Evolutionary conservation across 1,284 basidiomycete species (phyloP), one percentile per base, ranked within the genome.

Genomic region (Ceratobasidium sp.): DNA sequence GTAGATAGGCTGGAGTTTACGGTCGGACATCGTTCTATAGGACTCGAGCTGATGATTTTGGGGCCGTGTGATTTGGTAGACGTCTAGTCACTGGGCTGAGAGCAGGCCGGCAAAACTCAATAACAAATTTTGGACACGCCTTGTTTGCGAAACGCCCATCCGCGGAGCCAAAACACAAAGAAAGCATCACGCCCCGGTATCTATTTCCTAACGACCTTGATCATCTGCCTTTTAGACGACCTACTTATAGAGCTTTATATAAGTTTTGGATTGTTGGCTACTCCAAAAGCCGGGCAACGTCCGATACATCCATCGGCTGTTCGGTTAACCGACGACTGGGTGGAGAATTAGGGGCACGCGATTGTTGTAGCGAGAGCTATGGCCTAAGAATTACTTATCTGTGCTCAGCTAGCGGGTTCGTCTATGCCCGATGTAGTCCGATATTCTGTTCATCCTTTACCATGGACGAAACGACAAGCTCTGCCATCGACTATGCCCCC

Each of bases 61-160:
- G 48, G 48, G 23, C 50, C 48, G 52, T 57, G 50, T 48, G 17
- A 28, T 50, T 57, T 42, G 74, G 54, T 54, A 54, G 40, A 23
- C 42, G 40, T n/a, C n/a, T n/a, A n/a, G n/a, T n/a, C n/a, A 42
- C 64, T 42, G 42, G 42, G 44, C 33, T 48, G 40, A 59, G 50
- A 52, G 57, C 13, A 38, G n/a, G 62, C 28, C 62, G 48, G 64
- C 64, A 57, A 76, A 65, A 57, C 74, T 76, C 62, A 76, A 76
- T 76, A 76, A 76, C 74, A 76, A 76, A 76, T 66, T 76, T 76
- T 76, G 74, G 74, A 76, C 59, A 74, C 52, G 40, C n/a, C 52
- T 44, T 64, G 40, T 64, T 64, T 64, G 50, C 46, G 74, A 66
- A 67, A 66, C 74, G 74, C 74, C 74, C 74, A 67, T 76, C 74